phyloP scores from a whole-genome alignment of 2,329 filamentous ascomycete species.

The Scytalidium sp. region DNA sequence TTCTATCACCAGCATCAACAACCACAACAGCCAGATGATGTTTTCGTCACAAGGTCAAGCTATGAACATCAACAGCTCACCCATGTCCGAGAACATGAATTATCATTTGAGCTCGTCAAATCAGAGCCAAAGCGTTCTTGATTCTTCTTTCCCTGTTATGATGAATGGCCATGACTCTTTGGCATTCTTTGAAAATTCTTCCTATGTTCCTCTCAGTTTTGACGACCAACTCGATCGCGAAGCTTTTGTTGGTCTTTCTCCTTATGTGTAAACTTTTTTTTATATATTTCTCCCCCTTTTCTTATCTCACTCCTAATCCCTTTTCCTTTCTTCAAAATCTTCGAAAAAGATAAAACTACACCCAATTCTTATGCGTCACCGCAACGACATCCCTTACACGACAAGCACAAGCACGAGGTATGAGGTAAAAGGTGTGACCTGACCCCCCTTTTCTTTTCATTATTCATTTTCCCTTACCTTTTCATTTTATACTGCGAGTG shows the following conservation, averaged over 20 bases:
- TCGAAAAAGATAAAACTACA: not conserved
- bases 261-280: not conserved
- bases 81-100: slow-evolving; percentile 16
- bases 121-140: slow-evolving; percentile 15
- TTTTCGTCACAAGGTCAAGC: slow-evolving; percentile 1
- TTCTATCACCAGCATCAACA: slow-evolving; percentile 9
- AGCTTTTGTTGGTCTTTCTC: slow-evolving; percentile 8
- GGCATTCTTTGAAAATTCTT: slow-evolving; percentile 17
- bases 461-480: not conserved
- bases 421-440: not conserved
- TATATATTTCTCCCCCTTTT: too few relatives aligned
- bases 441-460: not conserved
- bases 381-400: not conserved
- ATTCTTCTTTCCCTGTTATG: slow-evolving; percentile 13
- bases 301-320: not conserved
- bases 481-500: not conserved
- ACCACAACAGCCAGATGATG: slow-evolving; percentile 11
- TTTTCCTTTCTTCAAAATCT: not conserved
- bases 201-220: slow-evolving; percentile 13
- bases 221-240: slow-evolving; percentile 12
- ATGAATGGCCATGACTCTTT: slow-evolving; percentile 14
- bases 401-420: not conserved
- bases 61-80: slow-evolving; percentile 14
- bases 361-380: not conserved
- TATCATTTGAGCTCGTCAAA: slow-evolving; percentile 5